Evolutionary conservation across 208 protist species (phyloP), one percentile per base, ranked within the genome.

Genomic region (Tritrichomonas foetus): DNA sequence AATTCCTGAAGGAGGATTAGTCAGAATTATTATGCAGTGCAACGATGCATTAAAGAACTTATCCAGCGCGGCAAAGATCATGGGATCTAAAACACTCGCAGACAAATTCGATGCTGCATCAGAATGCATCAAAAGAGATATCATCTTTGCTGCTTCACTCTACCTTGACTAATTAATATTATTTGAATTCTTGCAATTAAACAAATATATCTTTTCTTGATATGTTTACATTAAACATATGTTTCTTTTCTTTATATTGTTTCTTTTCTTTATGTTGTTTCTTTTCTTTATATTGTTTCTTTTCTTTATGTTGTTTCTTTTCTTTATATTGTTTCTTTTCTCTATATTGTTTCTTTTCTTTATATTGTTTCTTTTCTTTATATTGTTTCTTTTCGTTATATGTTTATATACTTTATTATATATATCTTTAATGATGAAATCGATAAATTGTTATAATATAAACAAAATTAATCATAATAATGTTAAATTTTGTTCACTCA

Each of bases 101-200:
- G 95, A 97, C 72, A 99, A 99, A 96, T 99, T 99, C 95, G 96
- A 98, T 5, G 96, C 98, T 94, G 84, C 94, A 53, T 98, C 98
- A 78, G 96, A 97, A 80, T 95, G 97, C 33, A 98, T 99, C 93
- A 99, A 99, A 95, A 96, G 98, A 55, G 99, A 99, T 95, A 99
- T 99, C 95, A 98, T 99, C 16, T 99, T 99, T 94, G 98, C 98
- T 41, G 98, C 98, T 30, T 98, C 97, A 3, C 95, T 99, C 36
- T 99, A 99, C 95, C 44, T 95, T 8, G 47, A 50, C 30, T 89
- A 57, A 89, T 22, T 39, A 50, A 50, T 82, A 47, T 78, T 78
- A 39, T 27, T 27, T 78, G 16, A 78, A 39, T 72, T 72, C 9
- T 13, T 33, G 20, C 20, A 72, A 72, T 36, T 33, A n/a, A n/a